Conservation (phyloP, 148 eudicot species). For the Diospyros lotus region DNA sequence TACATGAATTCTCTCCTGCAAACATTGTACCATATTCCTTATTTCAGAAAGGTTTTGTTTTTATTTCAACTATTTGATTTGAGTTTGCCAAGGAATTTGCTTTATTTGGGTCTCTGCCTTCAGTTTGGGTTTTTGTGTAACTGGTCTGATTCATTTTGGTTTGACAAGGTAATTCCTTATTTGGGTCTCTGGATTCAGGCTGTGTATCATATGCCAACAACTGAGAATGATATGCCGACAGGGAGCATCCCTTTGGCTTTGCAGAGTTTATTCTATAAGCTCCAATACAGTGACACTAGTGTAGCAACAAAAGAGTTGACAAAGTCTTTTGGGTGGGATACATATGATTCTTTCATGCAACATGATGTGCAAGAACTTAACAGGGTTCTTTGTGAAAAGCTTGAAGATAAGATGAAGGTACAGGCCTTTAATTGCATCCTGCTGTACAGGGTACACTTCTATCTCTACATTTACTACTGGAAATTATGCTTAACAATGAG, state of each 20-base stretch:
- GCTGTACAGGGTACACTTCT: background rate
- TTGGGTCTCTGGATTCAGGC: slow-evolving; percentile 18
- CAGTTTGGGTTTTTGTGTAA: background rate
- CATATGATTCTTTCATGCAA: slow-evolving; percentile 30
- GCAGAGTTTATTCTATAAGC: slow-evolving; percentile 32
- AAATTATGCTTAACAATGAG: slow-evolving; percentile 4
- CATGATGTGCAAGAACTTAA: slow-evolving; percentile 36
- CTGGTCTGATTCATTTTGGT: background rate
- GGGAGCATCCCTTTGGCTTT: slow-evolving; percentile 32
- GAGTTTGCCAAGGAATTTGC: no score
- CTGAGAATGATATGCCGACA: slow-evolving; percentile 32
- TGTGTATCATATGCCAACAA: slow-evolving; percentile 34
- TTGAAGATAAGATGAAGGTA: slow-evolving; percentile 34
- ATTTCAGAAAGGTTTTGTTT: slow-evolving; percentile 27
- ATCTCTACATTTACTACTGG: background rate
- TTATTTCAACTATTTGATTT: no score
- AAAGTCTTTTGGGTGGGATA: slow-evolving; percentile 32
- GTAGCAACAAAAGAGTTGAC: slow-evolving; percentile 36
- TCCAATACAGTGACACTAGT: slow-evolving; percentile 27
- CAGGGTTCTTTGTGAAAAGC: slow-evolving; percentile 31
- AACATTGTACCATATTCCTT: slow-evolving; percentile 31
- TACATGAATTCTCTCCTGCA: slow-evolving; percentile 39
- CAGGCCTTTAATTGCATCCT: background rate
- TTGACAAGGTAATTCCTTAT: background rate
- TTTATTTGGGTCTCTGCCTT: no score